Evolutionary conservation across 2,329 filamentous ascomycete genomes (phyloP), one percentile per base, ranked within the genome.

Genomic region (Stemphylium vesicarium): DNA sequence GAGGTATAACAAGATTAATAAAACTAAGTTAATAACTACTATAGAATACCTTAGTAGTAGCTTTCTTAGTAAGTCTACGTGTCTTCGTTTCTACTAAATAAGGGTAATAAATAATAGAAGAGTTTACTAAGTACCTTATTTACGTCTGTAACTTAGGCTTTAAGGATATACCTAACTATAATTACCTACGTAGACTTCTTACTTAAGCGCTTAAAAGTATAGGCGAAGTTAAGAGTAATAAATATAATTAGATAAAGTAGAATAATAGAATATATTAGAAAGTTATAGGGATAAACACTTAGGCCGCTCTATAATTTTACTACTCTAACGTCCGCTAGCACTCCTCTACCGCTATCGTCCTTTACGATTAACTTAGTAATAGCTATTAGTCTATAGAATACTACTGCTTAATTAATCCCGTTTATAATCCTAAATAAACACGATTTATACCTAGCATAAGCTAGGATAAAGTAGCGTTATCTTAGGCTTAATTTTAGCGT

Each of bases 171-270:
- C 95, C 95, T 22, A 95, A 99, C 79, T 99, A 99, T 80, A 94
- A 98, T 76, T 96, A 97, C 78, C 85, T 98, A 54, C 90, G 95
- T 42, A 94, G 97, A 72, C 87, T 99, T 51, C 96, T 99, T 81
- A 97, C 94, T 1, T 91, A 96, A 78, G 92, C 94, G 16, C 84
- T 98, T 62, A 96, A 97, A 85, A 94, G 92, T 75, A 90, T 90
- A 2, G 93, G 93, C 51, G 93, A 96, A 69, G 88, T 97, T 8
- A 95, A 98, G 75, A 95, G 99, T 77, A 95, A 94, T 72, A 94
- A 98, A 77, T 99, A 98, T 77, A 95, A 99, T 80, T 99, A 95
- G 95, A 96, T 98, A 92, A 97, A 96, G 84, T 83, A 96, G 68
- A 95, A 92, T 81, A 91, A 92, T 79, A 88, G 88, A 66, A 95